Evolutionary conservation across 2,329 filamentous ascomycete species (phyloP), one percentile per base, ranked within the genome.

Genomic region (Lithohypha guttulata): DNA sequence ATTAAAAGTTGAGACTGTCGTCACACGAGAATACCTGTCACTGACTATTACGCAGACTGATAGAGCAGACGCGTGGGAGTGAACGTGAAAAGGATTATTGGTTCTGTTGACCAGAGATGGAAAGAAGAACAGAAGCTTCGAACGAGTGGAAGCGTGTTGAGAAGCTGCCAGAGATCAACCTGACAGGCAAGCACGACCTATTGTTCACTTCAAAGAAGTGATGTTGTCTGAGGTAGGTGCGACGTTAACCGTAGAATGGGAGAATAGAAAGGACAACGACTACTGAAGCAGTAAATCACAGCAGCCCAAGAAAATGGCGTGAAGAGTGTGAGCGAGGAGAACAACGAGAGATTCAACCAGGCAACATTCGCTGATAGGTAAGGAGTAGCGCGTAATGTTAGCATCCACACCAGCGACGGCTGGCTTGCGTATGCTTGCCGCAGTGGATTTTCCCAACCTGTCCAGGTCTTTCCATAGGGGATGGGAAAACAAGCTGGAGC

Each of bases 221-320:
- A 30, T 39, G 29, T 32, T 34, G 30, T 42, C 21, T 39, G 44
- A 48, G 46, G 43, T 44, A 42, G 36, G 51, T 41, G 38, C 45
- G 49, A 51, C 43, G 49, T 53, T 46, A 52, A 41, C 55, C 50
- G 50, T 40, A 49, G 45, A 45, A 45, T 42, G 27, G 18, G 33
- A 28, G 31, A 19, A 29, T 15, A 14, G 26, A 39, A 48, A 46
- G 42, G 43, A 48, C 4, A 28, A 28, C 15, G n/a, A 14, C 26
- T 45, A 42, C 36, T 49, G 46, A 59, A 60, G 55, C 58, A 60
- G 53, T 55, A 59, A 46, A 49, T 42, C 49, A 48, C 53, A 50
- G 49, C 46, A 51, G 50, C 50, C 47, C 51, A 17, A 37, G 25
- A 47, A 42, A 35, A 47, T 47, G 46, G 46, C 46, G 54, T 42